These are phyloP conservation scores for cucumber (Cucumis sativus) DNA, from an alignment of 306 rosid genomes.

Conservation along the genomic window Cucumber_9930_V3 NC_026660.2:29192001-29192500, in stretches of 20 bases:
- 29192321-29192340: neutral
- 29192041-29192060: slow-evolving; percentile 17
- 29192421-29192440: neutral
- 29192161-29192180: slow-evolving; percentile 10
- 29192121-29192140: slow-evolving; percentile 6
- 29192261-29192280: slow-evolving; percentile 92
- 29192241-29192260: slow-evolving; percentile 82
- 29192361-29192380: neutral
- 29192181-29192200: slow-evolving; percentile 95
- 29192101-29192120: neutral
- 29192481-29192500: neutral
- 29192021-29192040: slow-evolving; percentile 21
- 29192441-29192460: neutral
- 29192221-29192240: slow-evolving; percentile 76
- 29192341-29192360: neutral
- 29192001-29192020: slow-evolving; percentile 46
- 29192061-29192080: neutral
- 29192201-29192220: slow-evolving; percentile 69
- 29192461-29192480: neutral
- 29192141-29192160: neutral
- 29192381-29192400: neutral
- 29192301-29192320: slow-evolving; percentile 1
- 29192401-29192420: neutral
- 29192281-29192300: slow-evolving; percentile 20
- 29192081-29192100: neutral